These are phyloP conservation scores for Sporothrix sp. DNA, from an alignment of 2,329 filamentous ascomycete species.

Conservation along the genomic window DNA sequence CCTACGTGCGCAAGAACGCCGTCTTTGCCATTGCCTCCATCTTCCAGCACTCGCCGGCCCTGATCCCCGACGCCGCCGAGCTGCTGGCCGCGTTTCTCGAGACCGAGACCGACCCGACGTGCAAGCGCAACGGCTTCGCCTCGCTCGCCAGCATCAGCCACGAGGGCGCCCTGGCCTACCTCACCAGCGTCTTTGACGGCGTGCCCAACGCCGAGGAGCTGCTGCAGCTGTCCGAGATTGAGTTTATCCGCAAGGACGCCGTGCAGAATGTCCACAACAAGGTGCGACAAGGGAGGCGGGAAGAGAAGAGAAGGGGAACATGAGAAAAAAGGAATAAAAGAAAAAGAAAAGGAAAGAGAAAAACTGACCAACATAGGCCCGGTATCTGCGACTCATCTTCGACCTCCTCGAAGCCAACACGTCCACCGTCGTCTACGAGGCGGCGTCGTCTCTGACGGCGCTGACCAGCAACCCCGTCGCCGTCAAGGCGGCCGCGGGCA, in stretches of 20 bases:
- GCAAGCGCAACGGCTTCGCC: conserved; percentile 95
- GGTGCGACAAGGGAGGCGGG: conserved; percentile 35
- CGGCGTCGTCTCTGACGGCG: conserved; percentile 85
- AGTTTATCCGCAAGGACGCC: conserved; percentile 98
- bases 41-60: conserved; percentile 75
- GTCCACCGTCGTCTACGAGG: conserved; percentile 95
- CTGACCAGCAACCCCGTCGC: conserved; percentile 95
- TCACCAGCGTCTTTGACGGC: conserved; percentile 82
- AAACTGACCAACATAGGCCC: conserved; percentile 48
- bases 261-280: conserved; percentile 91
- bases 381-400: conserved; percentile 90
- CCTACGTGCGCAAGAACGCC: conserved; percentile 96
- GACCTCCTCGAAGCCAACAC: conserved; percentile 88
- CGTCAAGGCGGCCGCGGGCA: conserved; percentile 89
- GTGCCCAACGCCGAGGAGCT: conserved; percentile 92
- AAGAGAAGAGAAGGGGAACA: too few species aligned
- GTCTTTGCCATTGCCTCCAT: conserved; percentile 93
- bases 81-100: conserved; percentile 84
- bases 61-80: conserved; percentile 93
- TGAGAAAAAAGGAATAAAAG: conserved; percentile 23
- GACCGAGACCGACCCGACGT: conserved; percentile 84
- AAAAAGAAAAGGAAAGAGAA: too few species aligned
- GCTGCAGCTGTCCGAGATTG: conserved; percentile 83
- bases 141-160: conserved; percentile 86
- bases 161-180: conserved; percentile 79